phyloP scores from a whole-genome alignment of 192 early-diverging fungal genomes.

The Allomyces macrogynus region DNA sequence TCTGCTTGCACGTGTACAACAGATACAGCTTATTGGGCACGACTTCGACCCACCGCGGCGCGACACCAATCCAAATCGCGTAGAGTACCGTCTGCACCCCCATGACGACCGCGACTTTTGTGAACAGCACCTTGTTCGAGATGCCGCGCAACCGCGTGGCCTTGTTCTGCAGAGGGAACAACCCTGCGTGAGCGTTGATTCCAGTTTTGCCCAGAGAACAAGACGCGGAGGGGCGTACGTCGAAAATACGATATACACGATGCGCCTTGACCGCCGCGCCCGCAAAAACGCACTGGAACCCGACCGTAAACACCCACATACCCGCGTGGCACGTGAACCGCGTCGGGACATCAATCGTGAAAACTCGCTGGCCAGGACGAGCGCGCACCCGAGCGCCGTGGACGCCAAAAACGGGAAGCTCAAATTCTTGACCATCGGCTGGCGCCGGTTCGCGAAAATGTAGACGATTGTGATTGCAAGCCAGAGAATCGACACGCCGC shows the following conservation, averaged over 20 bases:
- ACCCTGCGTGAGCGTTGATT: background rate
- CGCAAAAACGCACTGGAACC: background rate
- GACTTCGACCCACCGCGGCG: background rate
- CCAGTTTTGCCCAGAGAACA: background rate
- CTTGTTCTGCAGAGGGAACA: too few species aligned
- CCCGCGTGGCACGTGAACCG: background rate
- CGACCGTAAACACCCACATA: background rate
- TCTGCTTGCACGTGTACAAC: background rate
- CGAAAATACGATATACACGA: background rate
- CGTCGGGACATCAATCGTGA: background rate
- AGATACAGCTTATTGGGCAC: background rate
- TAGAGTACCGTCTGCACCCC: background rate
- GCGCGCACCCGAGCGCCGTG: background rate
- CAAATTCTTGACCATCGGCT: background rate
- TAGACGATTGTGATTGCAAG: background rate
- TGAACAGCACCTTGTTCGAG: background rate
- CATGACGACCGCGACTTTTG: background rate
- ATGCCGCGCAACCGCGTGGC: background rate
- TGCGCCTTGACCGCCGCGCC: background rate
- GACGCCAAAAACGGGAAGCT: background rate
- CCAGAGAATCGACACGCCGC: background rate
- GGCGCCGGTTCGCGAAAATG: background rate
- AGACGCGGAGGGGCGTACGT: background rate
- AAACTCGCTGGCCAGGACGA: background rate
- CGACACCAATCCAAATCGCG: background rate